Evolutionary conservation across 2,329 filamentous ascomycete genomes (phyloP), one percentile per base, ranked within the genome.

Genomic region (Fusarium brachygibbosum): DNA sequence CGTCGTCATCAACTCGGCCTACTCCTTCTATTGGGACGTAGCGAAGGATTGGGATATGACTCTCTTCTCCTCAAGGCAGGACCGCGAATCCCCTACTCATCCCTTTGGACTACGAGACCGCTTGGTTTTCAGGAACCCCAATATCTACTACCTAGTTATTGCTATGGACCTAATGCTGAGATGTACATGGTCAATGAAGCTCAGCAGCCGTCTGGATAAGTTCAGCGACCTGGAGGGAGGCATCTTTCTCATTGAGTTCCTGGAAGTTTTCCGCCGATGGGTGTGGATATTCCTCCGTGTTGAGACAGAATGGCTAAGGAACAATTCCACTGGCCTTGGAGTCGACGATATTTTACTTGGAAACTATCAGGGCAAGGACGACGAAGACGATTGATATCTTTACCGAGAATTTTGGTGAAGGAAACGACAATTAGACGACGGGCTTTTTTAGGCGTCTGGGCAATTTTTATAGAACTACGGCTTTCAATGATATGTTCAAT

Each of bases 21-120:
- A 97, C 81, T 94, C 92, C n/a, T 98, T 98, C 83, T 99, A 96
- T 84, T 99, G 96, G 96, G 96, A 99, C 75, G 90, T 98, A 31
- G 87, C 93, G 57, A 96, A 94, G 82, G 96, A 99, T 83, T 99
- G 96, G 96, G 96, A 98, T 76, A 85, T 99, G 66, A 93, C 91
- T 0, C 85, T 98, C 16, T 92, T 98, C 76, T 88, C 91, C 4
- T 78, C 84, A 3, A 78, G 82, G 16, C 81, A 80, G 37, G 84
- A 88, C 66, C 87, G 91, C 67, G 84, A 84, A 69, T 84, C 86
- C 13, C 85, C 86, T 3, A 88, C 91, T 28, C 87, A 94, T 72
- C 88, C 93, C 0, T 96, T 88, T 77, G 96, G 93, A 2, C 84
- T 99, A 44, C 90, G 96, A 29, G 86, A 89, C 51, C 86, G 91